These are phyloP conservation scores for Cystobasidium ongulense DNA, from an alignment of 768 basidiomycete species.

Conservation along the genomic window DNA sequence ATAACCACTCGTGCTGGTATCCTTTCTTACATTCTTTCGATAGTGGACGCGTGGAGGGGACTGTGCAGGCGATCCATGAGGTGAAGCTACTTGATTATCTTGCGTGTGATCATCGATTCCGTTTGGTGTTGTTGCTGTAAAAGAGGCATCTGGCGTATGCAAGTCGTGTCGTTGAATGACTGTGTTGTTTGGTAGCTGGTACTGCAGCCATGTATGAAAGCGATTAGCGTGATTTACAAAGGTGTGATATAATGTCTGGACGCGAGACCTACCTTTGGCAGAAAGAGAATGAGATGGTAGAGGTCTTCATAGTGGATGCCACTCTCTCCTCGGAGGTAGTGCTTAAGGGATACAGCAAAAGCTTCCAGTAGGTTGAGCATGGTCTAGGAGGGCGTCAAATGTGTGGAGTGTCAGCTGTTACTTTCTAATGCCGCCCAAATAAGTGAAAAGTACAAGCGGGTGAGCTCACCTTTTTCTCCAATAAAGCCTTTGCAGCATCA, in stretches of 20 bases:
- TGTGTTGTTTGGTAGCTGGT: constrained; percentile 21
- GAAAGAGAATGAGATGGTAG: constrained; percentile 21
- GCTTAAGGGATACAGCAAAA: constrained; percentile 26
- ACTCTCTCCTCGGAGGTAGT: constrained; percentile 30
- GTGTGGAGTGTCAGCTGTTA: neutral
- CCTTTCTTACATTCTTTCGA: neutral
- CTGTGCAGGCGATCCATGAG: neutral
- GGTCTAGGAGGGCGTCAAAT: neutral
- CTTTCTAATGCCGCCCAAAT: neutral
- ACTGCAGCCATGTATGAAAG: neutral
- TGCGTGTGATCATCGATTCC: neutral
- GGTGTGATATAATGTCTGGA: too few species aligned
- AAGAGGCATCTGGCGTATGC: neutral
- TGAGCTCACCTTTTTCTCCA: constrained; percentile 24
- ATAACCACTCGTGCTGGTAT: neutral
- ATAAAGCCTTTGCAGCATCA: constrained; percentile 19
- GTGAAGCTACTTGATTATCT: neutral
- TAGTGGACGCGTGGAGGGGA: neutral
- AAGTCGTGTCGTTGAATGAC: constrained; percentile 11
- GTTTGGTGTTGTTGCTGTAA: neutral
- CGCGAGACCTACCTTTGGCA: constrained; percentile 14
- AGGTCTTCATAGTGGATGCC: constrained; percentile 29
- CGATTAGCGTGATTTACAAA: neutral
- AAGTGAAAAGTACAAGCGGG: neutral
- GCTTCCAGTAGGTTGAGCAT: constrained; percentile 33